phyloP scores from a whole-genome alignment of 2,329 filamentous ascomycete genomes.

The Spiromastix sp. region DNA sequence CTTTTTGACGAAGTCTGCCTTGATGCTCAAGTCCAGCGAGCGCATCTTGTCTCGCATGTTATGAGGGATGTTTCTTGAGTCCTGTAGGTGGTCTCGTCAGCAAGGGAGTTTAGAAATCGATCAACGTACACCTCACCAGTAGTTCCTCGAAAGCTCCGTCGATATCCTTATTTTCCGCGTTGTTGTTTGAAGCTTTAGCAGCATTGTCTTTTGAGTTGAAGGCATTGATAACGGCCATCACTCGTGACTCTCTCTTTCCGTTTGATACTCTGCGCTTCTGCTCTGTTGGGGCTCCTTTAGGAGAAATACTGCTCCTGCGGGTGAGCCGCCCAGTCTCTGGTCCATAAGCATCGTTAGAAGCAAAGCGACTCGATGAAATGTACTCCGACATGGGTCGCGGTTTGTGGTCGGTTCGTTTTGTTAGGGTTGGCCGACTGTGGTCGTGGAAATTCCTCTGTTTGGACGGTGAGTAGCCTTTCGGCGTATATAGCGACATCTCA shows the following conservation, averaged over 20 bases:
- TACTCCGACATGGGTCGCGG: conserved; percentile 44
- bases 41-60: conserved; percentile 94
- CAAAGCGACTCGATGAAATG: conserved; percentile 31
- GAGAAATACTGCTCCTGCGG: not conserved
- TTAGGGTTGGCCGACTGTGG: conserved; percentile 37
- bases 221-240: conserved; percentile 55
- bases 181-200: conserved; percentile 30
- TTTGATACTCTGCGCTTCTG: conserved; percentile 17
- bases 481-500: conserved; percentile 50
- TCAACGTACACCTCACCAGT: conserved; percentile 47
- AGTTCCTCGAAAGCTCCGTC: conserved; percentile 55
- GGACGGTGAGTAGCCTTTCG: conserved; percentile 48
- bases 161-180: conserved; percentile 42
- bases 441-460: conserved; percentile 53
- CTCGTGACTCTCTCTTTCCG: conserved; percentile 43
- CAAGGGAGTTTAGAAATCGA: conserved; percentile 38
- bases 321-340: not conserved
- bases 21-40: conserved; percentile 76
- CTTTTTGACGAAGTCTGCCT: conserved; percentile 89
- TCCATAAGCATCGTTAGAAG: conserved; percentile 23
- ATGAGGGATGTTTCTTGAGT: conserved; percentile 85
- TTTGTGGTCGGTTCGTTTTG: conserved; percentile 29
- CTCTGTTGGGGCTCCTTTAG: not conserved
- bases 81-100: conserved; percentile 39
- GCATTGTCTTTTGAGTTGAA: conserved; percentile 47